phyloP scores from a whole-genome alignment of 768 basidiomycete genomes.

The Fomitopsis pulvina region DNA sequence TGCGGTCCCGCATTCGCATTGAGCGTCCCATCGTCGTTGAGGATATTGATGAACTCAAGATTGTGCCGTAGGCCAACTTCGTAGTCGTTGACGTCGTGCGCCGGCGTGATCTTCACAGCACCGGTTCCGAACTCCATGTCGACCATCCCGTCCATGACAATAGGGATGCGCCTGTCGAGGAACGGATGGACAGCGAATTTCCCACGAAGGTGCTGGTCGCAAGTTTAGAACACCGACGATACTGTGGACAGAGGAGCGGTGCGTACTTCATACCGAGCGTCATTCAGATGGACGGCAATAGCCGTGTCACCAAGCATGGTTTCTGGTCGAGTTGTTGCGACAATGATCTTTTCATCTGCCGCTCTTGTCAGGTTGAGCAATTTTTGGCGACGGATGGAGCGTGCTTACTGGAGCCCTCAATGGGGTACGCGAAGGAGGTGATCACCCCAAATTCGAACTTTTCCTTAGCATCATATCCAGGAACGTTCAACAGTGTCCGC shows the following conservation, averaged over 20 bases:
- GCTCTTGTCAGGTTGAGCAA: too few species aligned
- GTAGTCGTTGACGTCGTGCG: constrained; percentile 96
- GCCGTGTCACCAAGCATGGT: constrained; percentile 98
- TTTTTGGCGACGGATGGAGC: too few species aligned
- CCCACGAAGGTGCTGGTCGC: constrained; percentile 76
- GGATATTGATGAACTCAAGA: constrained; percentile 86
- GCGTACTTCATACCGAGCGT: constrained; percentile 74
- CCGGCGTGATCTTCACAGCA: constrained; percentile 98
- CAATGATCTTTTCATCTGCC: constrained; percentile 83
- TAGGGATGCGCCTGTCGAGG: constrained; percentile 77
- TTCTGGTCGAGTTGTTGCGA: constrained; percentile 97
- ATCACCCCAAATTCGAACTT: constrained; percentile 96
- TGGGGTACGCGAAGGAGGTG: constrained; percentile 90
- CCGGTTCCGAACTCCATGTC: constrained; percentile 98
- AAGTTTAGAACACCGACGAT: neutral
- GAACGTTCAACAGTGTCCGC: constrained; percentile 80
- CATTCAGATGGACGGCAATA: constrained; percentile 93
- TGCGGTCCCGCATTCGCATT: constrained; percentile 81
- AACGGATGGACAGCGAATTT: constrained; percentile 91
- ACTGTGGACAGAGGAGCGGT: neutral
- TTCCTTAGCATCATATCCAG: constrained; percentile 93
- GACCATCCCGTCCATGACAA: constrained; percentile 80
- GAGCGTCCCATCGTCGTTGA: constrained; percentile 96
- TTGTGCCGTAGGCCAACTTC: constrained; percentile 86
- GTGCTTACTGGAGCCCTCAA: constrained; percentile 71